These are phyloP conservation scores for Suillus tomentosus DNA, from an alignment of 768 basidiomycete genomes.

Conservation along the genomic window DNA sequence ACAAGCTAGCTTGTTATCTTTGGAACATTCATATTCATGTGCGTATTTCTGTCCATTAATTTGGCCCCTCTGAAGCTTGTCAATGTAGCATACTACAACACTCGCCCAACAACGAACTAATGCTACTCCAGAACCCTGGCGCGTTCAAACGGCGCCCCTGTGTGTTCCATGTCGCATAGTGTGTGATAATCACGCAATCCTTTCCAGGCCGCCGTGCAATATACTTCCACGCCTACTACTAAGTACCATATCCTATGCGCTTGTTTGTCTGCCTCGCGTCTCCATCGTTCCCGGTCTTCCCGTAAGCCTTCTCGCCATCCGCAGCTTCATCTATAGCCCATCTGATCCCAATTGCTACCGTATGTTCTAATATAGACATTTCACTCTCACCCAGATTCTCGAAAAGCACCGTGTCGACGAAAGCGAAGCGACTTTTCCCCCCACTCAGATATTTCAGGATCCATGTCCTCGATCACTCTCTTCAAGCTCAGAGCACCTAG, in stretches of 20 bases:
- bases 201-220: constrained; percentile 26
- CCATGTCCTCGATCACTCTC: constrained; percentile 13
- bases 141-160: constrained; percentile 12
- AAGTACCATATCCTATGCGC: constrained; percentile 13
- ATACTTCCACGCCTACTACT: constrained; percentile 24
- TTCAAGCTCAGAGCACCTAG: constrained; percentile 14
- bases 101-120: neutral
- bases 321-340: constrained; percentile 30
- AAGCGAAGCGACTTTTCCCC: constrained; percentile 10
- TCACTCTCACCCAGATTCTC: constrained; percentile 23
- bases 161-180: constrained; percentile 19
- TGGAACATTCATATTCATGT: constrained; percentile 12
- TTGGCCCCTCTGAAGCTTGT: constrained; percentile 16
- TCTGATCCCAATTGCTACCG: constrained; percentile 11
- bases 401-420: constrained; percentile 37
- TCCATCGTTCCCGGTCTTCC: constrained; percentile 27
- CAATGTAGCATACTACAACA: neutral
- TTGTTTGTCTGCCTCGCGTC: constrained; percentile 15
- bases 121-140: neutral
- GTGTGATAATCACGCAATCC: constrained; percentile 19
- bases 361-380: constrained; percentile 17
- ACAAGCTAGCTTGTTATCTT: constrained; percentile 21
- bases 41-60: constrained; percentile 29
- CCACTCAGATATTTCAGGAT: constrained; percentile 31
- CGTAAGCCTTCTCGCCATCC: constrained; percentile 31